These are phyloP conservation scores for Periconia sp. DNA, from an alignment of 2,329 filamentous ascomycete genomes.

Conservation along the genomic window DNA sequence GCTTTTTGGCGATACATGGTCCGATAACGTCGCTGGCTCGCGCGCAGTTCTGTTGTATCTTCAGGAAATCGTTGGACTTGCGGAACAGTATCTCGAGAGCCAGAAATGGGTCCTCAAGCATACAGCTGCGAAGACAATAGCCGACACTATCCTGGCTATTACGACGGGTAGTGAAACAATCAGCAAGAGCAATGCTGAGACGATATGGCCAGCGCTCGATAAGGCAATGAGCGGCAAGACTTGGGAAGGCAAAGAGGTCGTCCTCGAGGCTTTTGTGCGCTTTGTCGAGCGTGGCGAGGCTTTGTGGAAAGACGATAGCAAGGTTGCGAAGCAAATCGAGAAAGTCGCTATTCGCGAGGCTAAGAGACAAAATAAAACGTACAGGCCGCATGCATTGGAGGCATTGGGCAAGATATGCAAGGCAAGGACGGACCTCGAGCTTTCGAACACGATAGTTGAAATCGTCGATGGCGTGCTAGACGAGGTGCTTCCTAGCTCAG, in stretches of 20 bases:
- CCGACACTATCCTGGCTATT: slow-evolving; percentile 73
- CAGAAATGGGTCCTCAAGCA: slow-evolving; percentile 92
- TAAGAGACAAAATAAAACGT: slow-evolving; percentile 86
- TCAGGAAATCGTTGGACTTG: slow-evolving; percentile 76
- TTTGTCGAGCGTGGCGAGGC: slow-evolving; percentile 71
- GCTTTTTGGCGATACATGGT: slow-evolving; percentile 86
- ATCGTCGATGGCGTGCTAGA: slow-evolving; percentile 64
- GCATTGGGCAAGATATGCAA: slow-evolving; percentile 76
- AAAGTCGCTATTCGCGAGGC: slow-evolving; percentile 81
- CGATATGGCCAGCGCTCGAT: slow-evolving; percentile 83
- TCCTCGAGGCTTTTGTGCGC: slow-evolving; percentile 78
- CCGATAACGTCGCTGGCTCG: slow-evolving; percentile 84
- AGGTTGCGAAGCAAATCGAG: slow-evolving; percentile 67
- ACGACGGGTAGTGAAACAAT: slow-evolving; percentile 61
- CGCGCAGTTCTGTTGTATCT: slow-evolving; percentile 84
- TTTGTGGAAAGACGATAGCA: slow-evolving; percentile 63
- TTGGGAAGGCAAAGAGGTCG: slow-evolving; percentile 87
- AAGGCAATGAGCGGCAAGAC: slow-evolving; percentile 86
- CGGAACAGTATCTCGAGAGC: slow-evolving; percentile 72
- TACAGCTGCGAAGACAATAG: slow-evolving; percentile 80
- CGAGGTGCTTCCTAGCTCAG: slow-evolving; percentile 23
- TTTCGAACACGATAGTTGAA: slow-evolving; percentile 70
- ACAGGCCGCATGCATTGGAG: slow-evolving; percentile 76
- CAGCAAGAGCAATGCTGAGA: slow-evolving; percentile 60
- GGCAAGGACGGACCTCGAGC: slow-evolving; percentile 70